Percentiles rank a stretch among this genome's conserved stretches.
Evolutionary conservation across 1,139 yeast species (phyloP).

Genomic region (Entelexis paramagnoliae): DNA sequence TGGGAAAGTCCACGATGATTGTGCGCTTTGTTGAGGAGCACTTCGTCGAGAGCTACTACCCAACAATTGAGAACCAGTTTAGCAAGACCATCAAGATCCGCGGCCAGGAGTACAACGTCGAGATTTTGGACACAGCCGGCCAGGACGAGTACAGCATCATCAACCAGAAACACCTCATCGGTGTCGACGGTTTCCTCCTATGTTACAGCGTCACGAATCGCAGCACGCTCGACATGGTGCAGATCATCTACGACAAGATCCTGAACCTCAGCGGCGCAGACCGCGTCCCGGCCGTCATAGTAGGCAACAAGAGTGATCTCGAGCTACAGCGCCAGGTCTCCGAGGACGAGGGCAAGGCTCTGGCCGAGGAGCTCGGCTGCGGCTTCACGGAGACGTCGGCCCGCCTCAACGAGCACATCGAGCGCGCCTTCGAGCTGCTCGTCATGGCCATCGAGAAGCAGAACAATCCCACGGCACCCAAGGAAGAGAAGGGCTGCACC

Average conservation of each 20-base stretch:
- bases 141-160: slow-evolving; percentile 75
- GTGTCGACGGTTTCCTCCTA: slow-evolving; percentile 74
- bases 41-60: slow-evolving; percentile 82
- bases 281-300: slow-evolving; percentile 64
- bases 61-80: slow-evolving; percentile 86
- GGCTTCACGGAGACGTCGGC: slow-evolving; percentile 78
- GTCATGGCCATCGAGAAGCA: slow-evolving; percentile 57
- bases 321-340: slow-evolving; percentile 46
- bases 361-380: slow-evolving; percentile 53
- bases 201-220: slow-evolving; percentile 76
- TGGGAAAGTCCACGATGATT: slow-evolving; percentile 77
- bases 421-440: slow-evolving; percentile 53
- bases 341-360: slow-evolving; percentile 49
- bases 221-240: slow-evolving; percentile 68
- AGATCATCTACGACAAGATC: slow-evolving; percentile 73
- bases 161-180: slow-evolving; percentile 72
- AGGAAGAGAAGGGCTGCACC: slow-evolving; percentile 25
- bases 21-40: slow-evolving; percentile 82
- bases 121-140: slow-evolving; percentile 90
- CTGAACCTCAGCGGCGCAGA: slow-evolving; percentile 66
- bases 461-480: slow-evolving; percentile 23
- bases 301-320: slow-evolving; percentile 78
- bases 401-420: slow-evolving; percentile 58
- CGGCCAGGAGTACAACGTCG: slow-evolving; percentile 71
- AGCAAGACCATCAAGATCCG: slow-evolving; percentile 59